phyloP scores from a whole-genome alignment of 2,329 filamentous ascomycete genomes.

The Monilinia polystroma region DNA sequence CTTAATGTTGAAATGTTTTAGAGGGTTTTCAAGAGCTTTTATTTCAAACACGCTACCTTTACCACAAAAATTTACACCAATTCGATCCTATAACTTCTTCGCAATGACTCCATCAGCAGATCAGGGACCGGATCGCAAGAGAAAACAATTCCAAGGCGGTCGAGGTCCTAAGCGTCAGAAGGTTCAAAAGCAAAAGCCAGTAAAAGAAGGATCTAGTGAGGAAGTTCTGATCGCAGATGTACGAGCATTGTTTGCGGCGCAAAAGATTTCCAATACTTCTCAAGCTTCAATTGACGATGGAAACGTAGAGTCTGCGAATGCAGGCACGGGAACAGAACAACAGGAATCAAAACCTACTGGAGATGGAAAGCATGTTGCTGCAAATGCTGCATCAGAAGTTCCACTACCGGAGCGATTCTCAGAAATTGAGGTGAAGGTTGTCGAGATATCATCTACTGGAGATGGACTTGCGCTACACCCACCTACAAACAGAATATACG shows the following conservation, averaged over 20 bases:
- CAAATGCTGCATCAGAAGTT: conserved; percentile 26
- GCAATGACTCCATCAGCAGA: conserved; percentile 24
- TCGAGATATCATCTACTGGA: conserved; percentile 83
- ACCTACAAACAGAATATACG: conserved; percentile 67
- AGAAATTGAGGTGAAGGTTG: conserved; percentile 79
- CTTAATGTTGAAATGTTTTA: conserved; percentile 37
- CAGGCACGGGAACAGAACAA: conserved; percentile 28
- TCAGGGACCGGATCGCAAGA: conserved; percentile 30
- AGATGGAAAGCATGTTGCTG: conserved; percentile 30
- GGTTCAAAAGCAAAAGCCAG: conserved; percentile 54
- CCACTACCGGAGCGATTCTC: conserved; percentile 65
- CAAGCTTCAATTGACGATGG: conserved; percentile 6
- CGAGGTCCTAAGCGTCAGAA: conserved; percentile 49
- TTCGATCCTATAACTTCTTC: conserved; percentile 23
- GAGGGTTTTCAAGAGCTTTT: conserved; percentile 10
- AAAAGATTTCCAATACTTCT: conserved; percentile 38
- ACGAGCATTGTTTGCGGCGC: conserved; percentile 49
- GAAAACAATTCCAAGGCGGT: conserved; percentile 38
- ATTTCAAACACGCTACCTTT: conserved; percentile 4
- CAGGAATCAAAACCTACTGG: conserved; percentile 26
- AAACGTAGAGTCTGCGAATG: conserved; percentile 32
- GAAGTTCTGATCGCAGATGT: conserved; percentile 67
- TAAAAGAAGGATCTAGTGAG: conserved; percentile 61
- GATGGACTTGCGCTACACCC: conserved; percentile 79
- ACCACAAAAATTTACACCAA: background rate